Percentiles rank a stretch among this genome's conserved stretches.
phyloP scores from a whole-genome alignment of 2,329 filamentous ascomycete genomes.

The Fusarium sp. region DNA sequence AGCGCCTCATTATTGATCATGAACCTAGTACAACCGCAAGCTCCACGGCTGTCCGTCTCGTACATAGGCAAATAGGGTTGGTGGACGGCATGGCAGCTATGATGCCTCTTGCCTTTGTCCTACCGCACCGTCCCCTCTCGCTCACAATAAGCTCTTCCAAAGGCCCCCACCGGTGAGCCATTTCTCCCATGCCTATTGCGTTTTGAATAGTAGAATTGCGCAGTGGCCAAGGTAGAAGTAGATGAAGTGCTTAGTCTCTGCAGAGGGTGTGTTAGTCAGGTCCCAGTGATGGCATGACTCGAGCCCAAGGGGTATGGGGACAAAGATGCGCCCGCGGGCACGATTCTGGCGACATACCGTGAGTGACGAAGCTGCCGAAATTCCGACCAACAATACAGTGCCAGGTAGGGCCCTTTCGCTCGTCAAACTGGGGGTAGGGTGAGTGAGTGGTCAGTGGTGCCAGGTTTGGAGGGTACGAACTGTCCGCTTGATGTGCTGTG shows the following conservation, averaged over 20 bases:
- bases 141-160: constrained; percentile 51
- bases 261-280: constrained; percentile 29
- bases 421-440: constrained; percentile 83
- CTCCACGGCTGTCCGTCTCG: constrained; percentile 28
- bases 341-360: constrained; percentile 74
- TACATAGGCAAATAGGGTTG: constrained; percentile 39
- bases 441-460: constrained; percentile 28
- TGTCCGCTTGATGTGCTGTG: constrained; percentile 95
- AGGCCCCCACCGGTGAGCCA: constrained; percentile 48
- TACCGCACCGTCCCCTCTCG: constrained; percentile 39
- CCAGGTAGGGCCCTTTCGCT: constrained; percentile 97
- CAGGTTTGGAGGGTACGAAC: constrained; percentile 61
- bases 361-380: constrained; percentile 99
- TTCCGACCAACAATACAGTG: constrained; percentile 99
- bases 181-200: constrained; percentile 75
- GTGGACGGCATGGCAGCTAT: constrained; percentile 37
- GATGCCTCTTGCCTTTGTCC: constrained; percentile 36
- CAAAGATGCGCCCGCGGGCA: constrained; percentile 5
- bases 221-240: constrained; percentile 99
- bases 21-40: constrained; percentile 41
- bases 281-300: constrained; percentile 1
- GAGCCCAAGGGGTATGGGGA: constrained; percentile 12
- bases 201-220: constrained; percentile 99
- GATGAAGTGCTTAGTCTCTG: constrained; percentile 99
- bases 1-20: constrained; percentile 46